Evolutionary conservation across 331 rosid species (phyloP).

Genomic region (Malus hybrid): DNA sequence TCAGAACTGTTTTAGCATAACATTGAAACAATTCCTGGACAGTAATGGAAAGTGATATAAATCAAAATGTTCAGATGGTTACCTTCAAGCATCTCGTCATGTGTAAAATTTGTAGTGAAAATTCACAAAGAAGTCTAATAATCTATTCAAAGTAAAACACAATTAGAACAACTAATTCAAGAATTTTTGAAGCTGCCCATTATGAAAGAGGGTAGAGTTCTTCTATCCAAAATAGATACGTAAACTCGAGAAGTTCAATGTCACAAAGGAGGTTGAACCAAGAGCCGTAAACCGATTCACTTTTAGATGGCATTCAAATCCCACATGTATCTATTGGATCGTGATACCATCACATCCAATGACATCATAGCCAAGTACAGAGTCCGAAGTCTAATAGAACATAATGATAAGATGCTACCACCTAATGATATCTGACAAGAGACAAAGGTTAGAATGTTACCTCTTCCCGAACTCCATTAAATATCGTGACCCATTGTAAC

Average conservation of each 20-base stretch:
- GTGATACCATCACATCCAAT: neutral
- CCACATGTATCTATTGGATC: neutral
- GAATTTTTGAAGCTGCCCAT: neutral
- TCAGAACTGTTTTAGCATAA: neutral
- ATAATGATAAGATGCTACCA: neutral
- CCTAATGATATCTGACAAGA: neutral
- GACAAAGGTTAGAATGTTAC: constrained; percentile 16
- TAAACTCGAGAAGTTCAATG: neutral
- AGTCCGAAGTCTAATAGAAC: neutral
- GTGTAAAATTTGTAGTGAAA: neutral
- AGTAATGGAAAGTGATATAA: neutral
- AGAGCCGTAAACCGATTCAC: neutral
- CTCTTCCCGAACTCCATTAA: constrained; percentile 48
- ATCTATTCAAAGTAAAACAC: neutral
- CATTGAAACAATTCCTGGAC: neutral
- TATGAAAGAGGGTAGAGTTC: neutral
- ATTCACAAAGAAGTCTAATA: neutral
- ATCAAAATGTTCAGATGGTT: neutral
- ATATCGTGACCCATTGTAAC: constrained; percentile 43
- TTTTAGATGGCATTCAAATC: neutral
- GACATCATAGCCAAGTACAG: neutral
- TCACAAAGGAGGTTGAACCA: neutral
- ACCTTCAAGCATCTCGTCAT: neutral
- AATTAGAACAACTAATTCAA: neutral
- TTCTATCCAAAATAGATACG: neutral